Evolutionary conservation across 352 stramenopile genomes (phyloP).

Genomic region (Globisporangium radiosum): DNA sequence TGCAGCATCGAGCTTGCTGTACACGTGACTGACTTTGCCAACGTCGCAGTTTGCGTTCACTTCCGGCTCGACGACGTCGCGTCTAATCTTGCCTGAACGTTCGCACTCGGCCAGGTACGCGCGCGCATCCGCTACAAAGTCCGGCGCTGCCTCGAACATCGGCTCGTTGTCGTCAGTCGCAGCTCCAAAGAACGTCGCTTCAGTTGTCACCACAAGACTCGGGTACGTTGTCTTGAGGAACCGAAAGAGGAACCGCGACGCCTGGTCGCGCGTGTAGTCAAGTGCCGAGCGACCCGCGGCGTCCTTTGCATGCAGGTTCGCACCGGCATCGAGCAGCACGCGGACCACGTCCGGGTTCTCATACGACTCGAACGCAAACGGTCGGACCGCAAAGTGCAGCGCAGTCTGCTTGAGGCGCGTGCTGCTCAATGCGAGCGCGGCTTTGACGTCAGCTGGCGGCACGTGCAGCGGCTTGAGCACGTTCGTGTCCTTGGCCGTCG

Average conservation of each 20-base stretch:
- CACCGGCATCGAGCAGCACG: conserved; percentile 39
- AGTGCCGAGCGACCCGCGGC: conserved; percentile 28
- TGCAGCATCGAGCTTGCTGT: conserved; percentile 18
- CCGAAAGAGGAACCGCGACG: conserved; percentile 48
- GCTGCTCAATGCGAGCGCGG: conserved; percentile 36
- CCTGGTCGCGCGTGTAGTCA: conserved; percentile 49
- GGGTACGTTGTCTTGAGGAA: conserved; percentile 37
- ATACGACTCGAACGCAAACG: conserved; percentile 51
- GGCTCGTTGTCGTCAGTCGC: conserved; percentile 15
- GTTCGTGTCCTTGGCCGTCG: conserved; percentile 22
- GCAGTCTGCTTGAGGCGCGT: conserved; percentile 27
- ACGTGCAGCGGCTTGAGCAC: conserved; percentile 40
- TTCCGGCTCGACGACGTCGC: conserved; percentile 30
- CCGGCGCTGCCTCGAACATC: conserved; percentile 24
- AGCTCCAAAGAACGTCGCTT: conserved; percentile 22
- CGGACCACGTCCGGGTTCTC: conserved; percentile 51
- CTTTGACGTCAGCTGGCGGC: conserved; percentile 29
- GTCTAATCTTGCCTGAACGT: conserved; percentile 44
- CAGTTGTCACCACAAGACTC: conserved; percentile 15
- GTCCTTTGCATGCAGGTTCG: conserved; percentile 29
- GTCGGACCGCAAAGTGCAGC: conserved; percentile 57
- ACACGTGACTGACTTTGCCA: conserved; percentile 41
- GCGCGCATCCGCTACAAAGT: conserved; percentile 40
- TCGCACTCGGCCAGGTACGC: conserved; percentile 50
- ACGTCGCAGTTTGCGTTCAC: conserved; percentile 58